Base-by-base conservation (phyloP, 169 alveolate species). In the Plasmodium gaboni region DNA sequence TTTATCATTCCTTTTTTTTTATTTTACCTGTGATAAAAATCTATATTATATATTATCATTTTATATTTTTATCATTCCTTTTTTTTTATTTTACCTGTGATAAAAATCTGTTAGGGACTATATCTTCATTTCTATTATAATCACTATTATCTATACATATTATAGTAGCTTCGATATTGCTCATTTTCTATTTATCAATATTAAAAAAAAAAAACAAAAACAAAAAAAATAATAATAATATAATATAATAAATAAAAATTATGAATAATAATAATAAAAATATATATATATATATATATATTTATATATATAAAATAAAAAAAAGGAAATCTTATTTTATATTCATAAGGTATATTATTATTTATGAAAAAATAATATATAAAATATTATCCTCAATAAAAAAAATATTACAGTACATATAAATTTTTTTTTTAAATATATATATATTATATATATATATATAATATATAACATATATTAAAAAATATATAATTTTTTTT, bases 141-240 rank as follows among this genome's bases (percentile, higher is more conserved):
- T 98, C 99, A 42, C 99, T 97, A 93, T 98, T 98, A 93, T 98
- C 99, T 64, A 98, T 67, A 76, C 99, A 97, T 12, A 98, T 91
- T 63, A 98, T 94, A 15, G 98, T 95, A 48, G 99, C 99, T 94
- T 98, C 99, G 74, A 98, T 88, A 32, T 55, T 64, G 28, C 96
- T 95, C 99, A 98, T 98, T 73, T 93, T 96, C 50, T 24, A 12
- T 55, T 4, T 26, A 28, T 15, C 10, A 55, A 17, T 2, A 17
- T 55, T 55, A 2, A 55, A 55, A 55, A 55, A 55, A 10, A 13
- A 51, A 13, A 15, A 51, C 4, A 51, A 53, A 53, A 53, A 10
- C 7, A 53, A 13, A 55, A 12, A 55, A 55, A n/a, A 55, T 9
- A 8, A 6, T 55, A 6, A 55, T 10, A 55, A 55, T 55, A 55